Evolutionary conservation across 495 filamentous ascomycete genomes (phyloP).

Genomic region (Chaetomidium leptoderma): DNA sequence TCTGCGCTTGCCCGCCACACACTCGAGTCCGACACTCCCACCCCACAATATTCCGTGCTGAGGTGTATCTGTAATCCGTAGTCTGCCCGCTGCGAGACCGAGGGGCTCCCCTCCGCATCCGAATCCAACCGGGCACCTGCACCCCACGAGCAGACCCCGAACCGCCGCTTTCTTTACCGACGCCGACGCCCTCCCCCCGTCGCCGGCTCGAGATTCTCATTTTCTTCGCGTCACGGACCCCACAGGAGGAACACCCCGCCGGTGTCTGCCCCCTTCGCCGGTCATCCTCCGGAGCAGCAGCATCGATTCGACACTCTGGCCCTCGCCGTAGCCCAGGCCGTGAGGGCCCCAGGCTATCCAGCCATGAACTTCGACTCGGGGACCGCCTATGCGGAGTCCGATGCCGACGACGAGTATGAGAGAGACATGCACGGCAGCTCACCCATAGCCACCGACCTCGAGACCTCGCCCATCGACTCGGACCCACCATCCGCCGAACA

Average conservation of each 20-base stretch:
- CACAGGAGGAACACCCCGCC: constrained; percentile 6
- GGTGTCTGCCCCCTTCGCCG: neutral
- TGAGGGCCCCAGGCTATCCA: constrained; percentile 26
- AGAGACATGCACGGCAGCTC: constrained; percentile 68
- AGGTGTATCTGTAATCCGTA: no score
- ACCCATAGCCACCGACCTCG: constrained; percentile 70
- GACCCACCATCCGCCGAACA: constrained; percentile 76
- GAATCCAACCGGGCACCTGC: constrained; percentile 4
- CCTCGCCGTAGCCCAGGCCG: constrained; percentile 26
- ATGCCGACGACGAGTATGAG: constrained; percentile 94
- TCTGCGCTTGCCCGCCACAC: neutral
- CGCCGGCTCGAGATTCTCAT: constrained; percentile 8
- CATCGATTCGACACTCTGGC: constrained; percentile 5
- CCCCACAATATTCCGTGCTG: neutral
- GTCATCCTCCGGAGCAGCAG: neutral
- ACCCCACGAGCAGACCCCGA: neutral
- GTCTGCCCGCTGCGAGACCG: neutral
- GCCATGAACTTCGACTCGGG: constrained; percentile 56
- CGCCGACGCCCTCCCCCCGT: neutral
- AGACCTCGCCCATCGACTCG: constrained; percentile 75
- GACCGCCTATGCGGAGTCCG: constrained; percentile 73
- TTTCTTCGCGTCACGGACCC: neutral
- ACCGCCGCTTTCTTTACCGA: neutral
- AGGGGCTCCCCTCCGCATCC: constrained; percentile 1
- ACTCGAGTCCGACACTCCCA: neutral